Evolutionary conservation across 371 early-diverging fungal genomes (phyloP).

Genomic region (Rhizopus delemar): DNA sequence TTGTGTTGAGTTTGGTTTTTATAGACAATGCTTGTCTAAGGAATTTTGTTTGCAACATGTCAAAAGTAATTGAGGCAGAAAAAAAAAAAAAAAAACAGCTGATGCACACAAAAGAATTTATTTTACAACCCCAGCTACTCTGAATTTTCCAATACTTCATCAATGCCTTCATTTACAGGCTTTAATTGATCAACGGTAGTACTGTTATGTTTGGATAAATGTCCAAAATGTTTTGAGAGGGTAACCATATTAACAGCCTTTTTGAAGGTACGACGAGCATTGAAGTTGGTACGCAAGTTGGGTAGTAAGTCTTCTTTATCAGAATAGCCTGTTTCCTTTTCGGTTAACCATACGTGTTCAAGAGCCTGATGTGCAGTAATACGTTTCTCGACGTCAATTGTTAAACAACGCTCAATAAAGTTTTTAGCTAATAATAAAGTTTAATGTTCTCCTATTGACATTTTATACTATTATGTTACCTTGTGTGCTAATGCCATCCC

Average conservation of each 20-base stretch:
- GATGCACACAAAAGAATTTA: neutral
- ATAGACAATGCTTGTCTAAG: neutral
- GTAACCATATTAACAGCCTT: constrained; percentile 68
- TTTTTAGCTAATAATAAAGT: constrained; percentile 65
- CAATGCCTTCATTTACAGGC: constrained; percentile 49
- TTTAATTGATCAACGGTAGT: constrained; percentile 29
- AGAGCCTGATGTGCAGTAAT: constrained; percentile 77
- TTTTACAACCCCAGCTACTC: neutral
- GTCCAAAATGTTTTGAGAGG: constrained; percentile 47
- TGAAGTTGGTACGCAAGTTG: constrained; percentile 78
- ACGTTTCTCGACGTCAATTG: constrained; percentile 72
- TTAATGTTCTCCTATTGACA: neutral
- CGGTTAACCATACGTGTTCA: constrained; percentile 69
- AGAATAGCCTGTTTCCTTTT: constrained; percentile 25
- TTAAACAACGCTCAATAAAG: constrained; percentile 76
- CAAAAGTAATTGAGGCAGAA: neutral
- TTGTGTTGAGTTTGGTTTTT: neutral
- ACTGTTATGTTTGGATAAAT: constrained; percentile 27
- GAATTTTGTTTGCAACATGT: constrained; percentile 1
- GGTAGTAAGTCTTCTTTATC: constrained; percentile 68
- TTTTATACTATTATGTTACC: constrained; percentile 20
- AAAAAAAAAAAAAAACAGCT: constrained; percentile 2
- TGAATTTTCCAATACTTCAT: constrained; percentile 40
- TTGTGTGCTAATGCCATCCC: constrained; percentile 57
- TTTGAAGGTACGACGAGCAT: constrained; percentile 76